Percentiles rank a stretch among this genome's conserved stretches.
Conservation (phyloP, 1,139 yeast genomes). For the Saccharomyces uvarum region DNA sequence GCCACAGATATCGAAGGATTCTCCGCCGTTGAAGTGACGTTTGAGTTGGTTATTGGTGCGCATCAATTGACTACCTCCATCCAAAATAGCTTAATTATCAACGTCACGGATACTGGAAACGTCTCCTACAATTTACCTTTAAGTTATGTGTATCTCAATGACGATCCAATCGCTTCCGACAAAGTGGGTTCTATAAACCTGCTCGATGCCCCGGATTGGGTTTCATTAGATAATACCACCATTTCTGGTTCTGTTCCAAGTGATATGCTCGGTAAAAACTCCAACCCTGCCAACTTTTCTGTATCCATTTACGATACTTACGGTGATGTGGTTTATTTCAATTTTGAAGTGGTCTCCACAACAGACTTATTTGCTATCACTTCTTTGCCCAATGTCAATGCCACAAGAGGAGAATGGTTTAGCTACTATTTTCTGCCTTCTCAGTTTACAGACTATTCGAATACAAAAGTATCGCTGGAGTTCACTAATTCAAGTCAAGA, state of each 20-base stretch:
- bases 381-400: conserved; percentile 52
- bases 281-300: conserved; percentile 39
- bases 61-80: conserved; percentile 63
- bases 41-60: conserved; percentile 76
- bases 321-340: conserved; percentile 56
- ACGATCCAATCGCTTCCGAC: conserved; percentile 36
- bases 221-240: conserved; percentile 38
- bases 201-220: conserved; percentile 54
- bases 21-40: conserved; percentile 63
- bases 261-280: conserved; percentile 32
- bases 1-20: conserved; percentile 75
- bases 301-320: conserved; percentile 54
- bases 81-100: conserved; percentile 43
- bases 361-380: conserved; percentile 44
- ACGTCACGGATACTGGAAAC: conserved; percentile 55
- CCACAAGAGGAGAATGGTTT: conserved; percentile 55
- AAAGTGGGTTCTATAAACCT: conserved; percentile 51
- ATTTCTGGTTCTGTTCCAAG: conserved; percentile 57
- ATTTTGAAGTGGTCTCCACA: conserved; percentile 40
- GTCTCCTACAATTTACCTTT: conserved; percentile 58
- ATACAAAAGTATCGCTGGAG: conserved; percentile 44
- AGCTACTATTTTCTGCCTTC: conserved; percentile 45
- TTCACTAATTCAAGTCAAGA: conserved; percentile 35
- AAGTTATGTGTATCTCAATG: conserved; percentile 54
- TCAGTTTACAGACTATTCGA: conserved; percentile 46